Evolutionary conservation across 2,329 filamentous ascomycete species (phyloP).

Genomic region (Plenodomus biglobosus): DNA sequence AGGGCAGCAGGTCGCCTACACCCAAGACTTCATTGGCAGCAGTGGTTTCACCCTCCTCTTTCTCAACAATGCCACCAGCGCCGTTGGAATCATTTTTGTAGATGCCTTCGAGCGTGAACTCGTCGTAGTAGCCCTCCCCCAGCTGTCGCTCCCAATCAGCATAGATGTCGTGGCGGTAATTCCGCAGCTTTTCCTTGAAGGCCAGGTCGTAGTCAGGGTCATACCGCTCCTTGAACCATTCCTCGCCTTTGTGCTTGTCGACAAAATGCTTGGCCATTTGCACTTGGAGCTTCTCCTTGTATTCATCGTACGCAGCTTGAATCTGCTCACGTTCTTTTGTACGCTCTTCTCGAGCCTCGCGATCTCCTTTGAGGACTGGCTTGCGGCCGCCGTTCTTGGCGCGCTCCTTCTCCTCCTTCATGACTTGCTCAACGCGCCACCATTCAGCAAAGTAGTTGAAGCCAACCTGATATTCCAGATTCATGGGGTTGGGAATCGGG

Average conservation of each 20-base stretch:
- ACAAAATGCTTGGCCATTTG: constrained; percentile 89
- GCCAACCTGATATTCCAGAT: constrained; percentile 75
- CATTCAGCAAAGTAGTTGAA: constrained; percentile 86
- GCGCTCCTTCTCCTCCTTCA: constrained; percentile 79
- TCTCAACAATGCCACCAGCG: constrained; percentile 80
- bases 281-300: constrained; percentile 66
- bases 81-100: constrained; percentile 93
- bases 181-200: constrained; percentile 73
- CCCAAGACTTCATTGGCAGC: constrained; percentile 90
- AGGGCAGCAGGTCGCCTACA: constrained; percentile 85
- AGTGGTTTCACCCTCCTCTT: constrained; percentile 92
- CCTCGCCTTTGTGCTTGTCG: constrained; percentile 86
- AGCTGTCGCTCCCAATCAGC: constrained; percentile 88
- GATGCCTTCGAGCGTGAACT: constrained; percentile 90
- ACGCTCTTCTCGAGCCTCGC: constrained; percentile 70
- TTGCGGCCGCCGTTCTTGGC: constrained; percentile 68
- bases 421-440: constrained; percentile 80
- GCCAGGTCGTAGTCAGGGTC: constrained; percentile 77
- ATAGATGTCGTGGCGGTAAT: constrained; percentile 77
- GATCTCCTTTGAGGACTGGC: constrained; percentile 63
- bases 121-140: constrained; percentile 82
- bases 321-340: constrained; percentile 79
- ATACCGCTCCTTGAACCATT: constrained; percentile 98
- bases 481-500: constrained; percentile 70
- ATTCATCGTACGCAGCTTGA: constrained; percentile 66